Percentiles rank a stretch among this genome's conserved stretches.
phyloP scores from a whole-genome alignment of 371 early-diverging fungal genomes.

The Haplosporangium sp. region DNA sequence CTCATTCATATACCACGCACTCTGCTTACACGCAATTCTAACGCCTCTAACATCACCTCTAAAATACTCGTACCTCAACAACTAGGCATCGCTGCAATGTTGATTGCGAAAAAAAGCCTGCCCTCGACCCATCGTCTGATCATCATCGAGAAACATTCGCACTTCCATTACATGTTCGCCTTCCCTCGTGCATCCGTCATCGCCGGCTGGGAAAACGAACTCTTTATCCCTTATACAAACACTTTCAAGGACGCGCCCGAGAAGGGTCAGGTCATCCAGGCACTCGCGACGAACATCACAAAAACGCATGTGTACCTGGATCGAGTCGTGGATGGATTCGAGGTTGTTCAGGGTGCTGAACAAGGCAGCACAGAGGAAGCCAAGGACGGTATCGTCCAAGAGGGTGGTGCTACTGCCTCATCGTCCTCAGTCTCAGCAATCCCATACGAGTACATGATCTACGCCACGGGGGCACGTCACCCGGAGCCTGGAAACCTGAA shows the following conservation, averaged over 20 bases:
- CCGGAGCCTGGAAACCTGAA: constrained; percentile 64
- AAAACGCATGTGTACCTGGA: constrained; percentile 65
- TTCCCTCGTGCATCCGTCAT: constrained; percentile 72
- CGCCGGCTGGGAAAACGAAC: constrained; percentile 68
- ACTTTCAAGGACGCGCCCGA: constrained; percentile 58
- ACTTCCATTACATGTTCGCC: constrained; percentile 72
- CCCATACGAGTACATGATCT: constrained; percentile 68
- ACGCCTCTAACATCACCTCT: too few relatives aligned
- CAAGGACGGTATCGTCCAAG: too few relatives aligned
- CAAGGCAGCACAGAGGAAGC: too few relatives aligned
- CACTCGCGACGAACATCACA: constrained; percentile 60
- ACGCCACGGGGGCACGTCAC: constrained; percentile 65
- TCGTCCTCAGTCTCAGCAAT: constrained; percentile 16
- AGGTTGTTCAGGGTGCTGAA: constrained; percentile 18
- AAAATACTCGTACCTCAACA: background rate
- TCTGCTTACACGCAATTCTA: background rate
- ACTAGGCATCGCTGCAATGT: constrained; percentile 55
- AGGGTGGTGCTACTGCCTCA: too few relatives aligned
- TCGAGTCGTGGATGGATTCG: constrained; percentile 62
- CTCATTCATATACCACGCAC: too few relatives aligned
- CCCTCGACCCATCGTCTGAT: constrained; percentile 62
- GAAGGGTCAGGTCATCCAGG: constrained; percentile 65
- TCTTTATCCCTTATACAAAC: constrained; percentile 68
- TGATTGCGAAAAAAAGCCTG: constrained; percentile 55
- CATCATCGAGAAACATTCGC: constrained; percentile 68